Evolutionary conservation across 192 early-diverging fungal genomes (phyloP), one percentile per base, ranked within the genome.

Genomic region (Linnemannia schmuckeri): DNA sequence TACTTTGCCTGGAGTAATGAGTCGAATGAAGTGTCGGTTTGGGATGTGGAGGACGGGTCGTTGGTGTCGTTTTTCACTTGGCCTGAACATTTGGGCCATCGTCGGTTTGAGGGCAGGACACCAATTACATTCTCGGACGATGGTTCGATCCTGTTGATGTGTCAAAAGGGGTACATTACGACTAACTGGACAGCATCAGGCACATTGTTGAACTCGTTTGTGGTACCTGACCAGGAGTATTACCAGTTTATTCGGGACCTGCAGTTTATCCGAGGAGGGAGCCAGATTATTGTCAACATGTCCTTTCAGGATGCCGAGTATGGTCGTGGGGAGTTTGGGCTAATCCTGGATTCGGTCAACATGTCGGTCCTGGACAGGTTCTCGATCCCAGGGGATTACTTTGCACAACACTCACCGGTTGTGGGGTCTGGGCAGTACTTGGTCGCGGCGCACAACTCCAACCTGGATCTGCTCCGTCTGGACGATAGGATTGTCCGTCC

Each of bases 41-140:
- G 70, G 70, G 70, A 72, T 72, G 38, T 72, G 20, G 70, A 72
- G 37, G 37, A 72, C 24, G 70, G 70, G 37, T 38, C 70, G 38
- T 38, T 72, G 37, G 70, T 72, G 20, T 42, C 38, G 9, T 72
- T 42, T 22, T 72, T 72, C 35, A 42, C 70, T 66, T 40, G 41
- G 38, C 70, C 37, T n/a, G 70, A 38, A 37, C 70, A 42, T 12
- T 24, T 38, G 61, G 38, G 70, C 12, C 41, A 40, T 42, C 70
- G 41, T 8, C 70, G 70, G 40, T 72, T 72, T 72, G 41, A 66
- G 8, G 61, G 61, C 3, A 27, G 61, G 30, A 66, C 61, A 3
- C 61, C 61, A 3, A 66, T 66, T 66, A 66, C 61, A 4, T 66
- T 66, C 30, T 72, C 70, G 41, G 41, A 72, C 8, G 70, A 72